These are phyloP conservation scores for Beauveria sp. DNA, from an alignment of 2,329 filamentous ascomycete genomes.

Conservation along the genomic window DNA sequence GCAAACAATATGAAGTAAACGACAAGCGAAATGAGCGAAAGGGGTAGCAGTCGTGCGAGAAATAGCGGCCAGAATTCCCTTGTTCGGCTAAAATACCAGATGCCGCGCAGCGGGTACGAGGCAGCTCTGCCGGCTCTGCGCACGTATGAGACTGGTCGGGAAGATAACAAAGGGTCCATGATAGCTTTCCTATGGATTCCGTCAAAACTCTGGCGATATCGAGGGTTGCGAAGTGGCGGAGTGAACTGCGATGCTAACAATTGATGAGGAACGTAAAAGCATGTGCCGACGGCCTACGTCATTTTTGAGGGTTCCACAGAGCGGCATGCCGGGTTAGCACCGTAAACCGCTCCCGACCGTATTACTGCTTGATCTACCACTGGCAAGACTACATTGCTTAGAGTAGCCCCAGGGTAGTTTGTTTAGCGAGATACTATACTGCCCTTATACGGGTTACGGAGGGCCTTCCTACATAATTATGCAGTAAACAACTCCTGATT, in stretches of 20 bases:
- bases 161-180: conserved; percentile 7
- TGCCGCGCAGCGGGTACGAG: conserved; percentile 59
- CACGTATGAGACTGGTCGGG: conserved; percentile 33
- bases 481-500: background rate
- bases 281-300: conserved; percentile 1
- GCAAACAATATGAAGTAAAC: conserved; percentile 82
- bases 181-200: background rate
- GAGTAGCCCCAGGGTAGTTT: background rate
- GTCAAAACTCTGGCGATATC: background rate
- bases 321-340: background rate
- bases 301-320: background rate
- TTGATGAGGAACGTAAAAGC: background rate
- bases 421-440: too few species aligned
- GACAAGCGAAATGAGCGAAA: conserved; percentile 72
- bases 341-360: background rate
- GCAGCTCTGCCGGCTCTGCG: conserved; percentile 38
- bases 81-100: conserved; percentile 73
- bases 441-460: too few species aligned
- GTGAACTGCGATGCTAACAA: background rate
- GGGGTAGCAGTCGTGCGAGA: conserved; percentile 66
- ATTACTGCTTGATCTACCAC: background rate
- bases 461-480: too few species aligned
- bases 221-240: background rate
- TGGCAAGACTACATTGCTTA: background rate
- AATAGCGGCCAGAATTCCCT: conserved; percentile 79